A percentile compares a stretch with the other conserved stretches of the same genome.
phyloP scores from a whole-genome alignment of 2,329 filamentous ascomycete genomes.

The Sphaerulina populicola region DNA sequence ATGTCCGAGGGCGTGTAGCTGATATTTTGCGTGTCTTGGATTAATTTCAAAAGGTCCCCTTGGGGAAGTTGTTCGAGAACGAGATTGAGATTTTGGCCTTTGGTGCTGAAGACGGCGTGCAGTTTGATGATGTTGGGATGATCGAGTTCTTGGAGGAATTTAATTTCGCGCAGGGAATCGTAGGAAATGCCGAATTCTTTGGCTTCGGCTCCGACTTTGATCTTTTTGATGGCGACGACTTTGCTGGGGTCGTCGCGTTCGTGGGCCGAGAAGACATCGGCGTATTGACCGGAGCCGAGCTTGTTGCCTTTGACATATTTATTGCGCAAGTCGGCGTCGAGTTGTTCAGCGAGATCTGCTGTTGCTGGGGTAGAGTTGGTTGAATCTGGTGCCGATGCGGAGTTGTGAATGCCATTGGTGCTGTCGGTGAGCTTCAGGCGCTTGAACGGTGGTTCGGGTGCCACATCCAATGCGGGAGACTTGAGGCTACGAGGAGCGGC shows the following conservation, averaged over 20 bases:
- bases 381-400: constrained; percentile 12
- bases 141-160: constrained; percentile 84
- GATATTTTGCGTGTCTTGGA: constrained; percentile 70
- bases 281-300: constrained; percentile 93
- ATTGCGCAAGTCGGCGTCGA: constrained; percentile 51
- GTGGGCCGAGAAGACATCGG: constrained; percentile 85
- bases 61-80: constrained; percentile 88
- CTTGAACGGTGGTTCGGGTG: constrained; percentile 29
- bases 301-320: constrained; percentile 92
- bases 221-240: constrained; percentile 87
- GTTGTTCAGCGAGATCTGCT: constrained; percentile 40
- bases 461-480: constrained; percentile 30
- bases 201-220: constrained; percentile 78
- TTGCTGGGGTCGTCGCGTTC: constrained; percentile 61
- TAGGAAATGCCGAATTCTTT: constrained; percentile 77
- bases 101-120: constrained; percentile 86
- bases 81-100: constrained; percentile 91
- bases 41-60: constrained; percentile 92
- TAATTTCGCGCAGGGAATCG: constrained; percentile 91
- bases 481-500: constrained; percentile 13
- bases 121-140: constrained; percentile 95
- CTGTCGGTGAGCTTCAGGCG: constrained; percentile 24
- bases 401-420: constrained; percentile 5
- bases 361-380: constrained; percentile 11
- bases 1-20: constrained; percentile 83